These are phyloP conservation scores for Teunomyces funiuensis DNA, from an alignment of 805 yeast species.

Conservation along the genomic window DNA sequence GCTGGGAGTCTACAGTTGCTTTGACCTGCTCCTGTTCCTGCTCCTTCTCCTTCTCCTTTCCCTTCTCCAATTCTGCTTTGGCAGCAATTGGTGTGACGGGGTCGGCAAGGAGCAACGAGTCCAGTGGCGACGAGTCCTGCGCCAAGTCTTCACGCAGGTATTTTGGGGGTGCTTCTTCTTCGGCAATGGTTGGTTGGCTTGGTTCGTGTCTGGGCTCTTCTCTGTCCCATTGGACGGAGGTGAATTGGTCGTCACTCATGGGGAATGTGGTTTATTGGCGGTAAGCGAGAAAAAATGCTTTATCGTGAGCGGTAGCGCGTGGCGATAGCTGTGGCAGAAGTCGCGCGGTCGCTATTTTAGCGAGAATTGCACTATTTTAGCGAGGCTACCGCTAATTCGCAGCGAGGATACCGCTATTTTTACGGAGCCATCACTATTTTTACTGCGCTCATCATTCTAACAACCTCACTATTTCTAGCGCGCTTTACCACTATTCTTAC, in stretches of 20 bases:
- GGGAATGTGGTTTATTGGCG: background rate
- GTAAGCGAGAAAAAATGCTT: no score
- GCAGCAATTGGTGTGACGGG: background rate
- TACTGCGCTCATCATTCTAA: no score
- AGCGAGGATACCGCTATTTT: no score
- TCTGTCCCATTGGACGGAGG: constrained; percentile 59
- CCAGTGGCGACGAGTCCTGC: constrained; percentile 5
- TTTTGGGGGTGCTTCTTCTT: constrained; percentile 12
- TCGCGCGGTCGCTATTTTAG: no score
- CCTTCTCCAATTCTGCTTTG: no score
- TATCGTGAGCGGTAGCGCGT: no score
- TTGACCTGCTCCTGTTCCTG: background rate
- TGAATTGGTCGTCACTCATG: constrained; percentile 49
- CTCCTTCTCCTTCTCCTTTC: no score
- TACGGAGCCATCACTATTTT: no score
- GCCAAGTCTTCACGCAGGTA: background rate
- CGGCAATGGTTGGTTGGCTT: constrained; percentile 10
- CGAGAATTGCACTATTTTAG: no score
- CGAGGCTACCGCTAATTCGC: no score
- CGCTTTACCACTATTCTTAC: background rate
- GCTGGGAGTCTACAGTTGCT: background rate
- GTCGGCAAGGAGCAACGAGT: background rate
- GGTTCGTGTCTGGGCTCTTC: constrained; percentile 28
- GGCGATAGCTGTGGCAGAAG: no score
- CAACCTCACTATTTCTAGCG: background rate